Evolutionary conservation across 1,139 yeast species (phyloP), one percentile per base, ranked within the genome.

Genomic region (Meyerozyma athensensis): DNA sequence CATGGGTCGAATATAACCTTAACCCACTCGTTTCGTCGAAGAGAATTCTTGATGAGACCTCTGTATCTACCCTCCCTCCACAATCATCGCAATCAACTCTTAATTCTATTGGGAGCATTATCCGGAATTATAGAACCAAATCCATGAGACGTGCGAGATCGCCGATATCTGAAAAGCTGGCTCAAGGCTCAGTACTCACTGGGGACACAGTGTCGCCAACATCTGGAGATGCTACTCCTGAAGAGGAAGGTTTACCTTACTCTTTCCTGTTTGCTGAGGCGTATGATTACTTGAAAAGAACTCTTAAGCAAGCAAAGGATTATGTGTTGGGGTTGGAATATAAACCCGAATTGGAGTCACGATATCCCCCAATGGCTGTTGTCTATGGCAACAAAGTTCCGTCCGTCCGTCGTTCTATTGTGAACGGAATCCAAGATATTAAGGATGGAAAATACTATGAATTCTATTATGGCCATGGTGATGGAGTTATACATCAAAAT

Each of bases 391-490:
- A 84, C 52, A 69, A 74, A 5, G 84, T 86, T 1, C 96, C 97
- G 0, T 85, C 96, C 0, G 89, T 86, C 1, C 72, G 94, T 38
- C 95, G 90, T 2, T 81, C 86, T 2, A 61, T 78, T 37, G 94
- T 87, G 1, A 58, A 66, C 26, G 73, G 79, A 2, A 52, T 55
- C n/a, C 74, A 79, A 19, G 92, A 79, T 36, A 80, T 89, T 41
- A 70, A 65, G 44, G 72, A 72, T 26, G 96, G 96, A 5, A 75
- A 78, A 45, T 89, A 85, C 58, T 79, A 75, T 45, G 81, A 85
- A 47, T 82, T 86, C 48, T 77, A 74, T 48, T 87, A 86, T 54
- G 96, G 95, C 0, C 89, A 89, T 7, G 97, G 97, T 6, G 97
- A 89, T 54, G 97, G 97, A 23, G 96, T 89, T 12, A 85, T 87